A percentile compares a stretch with the other conserved stretches of the same genome.
These are phyloP conservation scores for Meira miltonrushii DNA, from an alignment of 1,284 basidiomycete species.

Conservation along the genomic window DNA sequence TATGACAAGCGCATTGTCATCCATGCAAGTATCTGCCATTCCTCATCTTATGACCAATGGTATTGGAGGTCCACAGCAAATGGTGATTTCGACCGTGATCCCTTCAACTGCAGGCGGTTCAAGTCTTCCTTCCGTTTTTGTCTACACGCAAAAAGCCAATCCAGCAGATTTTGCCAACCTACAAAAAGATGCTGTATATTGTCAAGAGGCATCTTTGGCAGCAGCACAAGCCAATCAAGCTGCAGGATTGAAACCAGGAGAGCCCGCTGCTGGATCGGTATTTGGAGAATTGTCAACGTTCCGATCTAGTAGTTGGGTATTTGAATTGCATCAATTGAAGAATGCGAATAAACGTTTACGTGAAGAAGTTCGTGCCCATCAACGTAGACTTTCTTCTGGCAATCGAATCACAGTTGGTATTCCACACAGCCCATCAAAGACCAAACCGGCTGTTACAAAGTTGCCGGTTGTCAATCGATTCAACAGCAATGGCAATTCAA, in stretches of 20 bases:
- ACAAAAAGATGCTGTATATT: neutral
- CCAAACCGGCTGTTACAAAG: neutral
- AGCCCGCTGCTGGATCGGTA: constrained; percentile 18
- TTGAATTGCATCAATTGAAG: constrained; percentile 48
- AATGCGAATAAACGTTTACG: constrained; percentile 41
- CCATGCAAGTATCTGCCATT: constrained; percentile 29
- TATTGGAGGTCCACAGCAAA: constrained; percentile 16
- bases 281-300: constrained; percentile 43
- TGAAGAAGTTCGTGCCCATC: constrained; percentile 36
- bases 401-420: neutral
- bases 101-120: constrained; percentile 32
- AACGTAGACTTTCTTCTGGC: constrained; percentile 6
- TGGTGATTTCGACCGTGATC: constrained; percentile 40
- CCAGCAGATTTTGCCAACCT: neutral
- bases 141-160: constrained; percentile 24
- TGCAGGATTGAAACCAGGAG: constrained; percentile 15
- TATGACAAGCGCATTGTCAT: constrained; percentile 31
- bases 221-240: constrained; percentile 29
- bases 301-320: constrained; percentile 38
- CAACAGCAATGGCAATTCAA: neutral
- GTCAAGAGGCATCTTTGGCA: constrained; percentile 18
- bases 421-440: neutral
- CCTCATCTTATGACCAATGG: constrained; percentile 36
- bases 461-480: neutral
- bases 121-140: constrained; percentile 34